phyloP scores from a whole-genome alignment of 331 rosid species.

The Prunus yedoensis region DNA sequence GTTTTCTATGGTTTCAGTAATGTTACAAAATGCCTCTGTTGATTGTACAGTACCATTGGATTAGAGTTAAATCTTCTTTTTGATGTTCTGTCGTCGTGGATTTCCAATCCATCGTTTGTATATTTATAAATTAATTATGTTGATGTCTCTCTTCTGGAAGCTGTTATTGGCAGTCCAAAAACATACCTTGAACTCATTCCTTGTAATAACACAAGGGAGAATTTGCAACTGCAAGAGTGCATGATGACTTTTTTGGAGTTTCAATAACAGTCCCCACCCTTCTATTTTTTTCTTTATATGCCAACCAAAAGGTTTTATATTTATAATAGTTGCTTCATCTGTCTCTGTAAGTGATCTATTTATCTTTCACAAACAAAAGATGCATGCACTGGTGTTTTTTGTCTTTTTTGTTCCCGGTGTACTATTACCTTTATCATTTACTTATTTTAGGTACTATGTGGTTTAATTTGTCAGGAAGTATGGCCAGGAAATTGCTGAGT shows the following conservation, averaged over 20 bases:
- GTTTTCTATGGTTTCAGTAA: background rate
- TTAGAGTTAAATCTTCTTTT: background rate
- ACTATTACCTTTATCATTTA: too few relatives aligned
- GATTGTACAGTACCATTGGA: background rate
- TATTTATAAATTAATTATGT: background rate
- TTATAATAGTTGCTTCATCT: background rate
- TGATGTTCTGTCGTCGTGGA: background rate
- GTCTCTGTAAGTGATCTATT: background rate
- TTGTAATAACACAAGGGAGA: too few relatives aligned
- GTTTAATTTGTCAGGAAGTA: slow-evolving; percentile 40
- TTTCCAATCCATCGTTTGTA: background rate
- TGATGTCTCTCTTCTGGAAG: too few relatives aligned
- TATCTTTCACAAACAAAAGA: too few relatives aligned
- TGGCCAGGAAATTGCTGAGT: slow-evolving; percentile 51
- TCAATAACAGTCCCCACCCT: too few relatives aligned
- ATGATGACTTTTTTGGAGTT: too few relatives aligned
- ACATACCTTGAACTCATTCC: too few relatives aligned
- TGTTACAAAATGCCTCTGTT: background rate
- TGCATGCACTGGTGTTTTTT: background rate
- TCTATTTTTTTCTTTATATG: too few relatives aligned
- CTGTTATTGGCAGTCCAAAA: too few relatives aligned
- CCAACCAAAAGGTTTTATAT: too few relatives aligned
- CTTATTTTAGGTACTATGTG: background rate
- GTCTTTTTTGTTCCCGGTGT: background rate
- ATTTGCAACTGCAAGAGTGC: too few relatives aligned